A percentile compares a stretch with the other conserved stretches of the same genome.
These are phyloP conservation scores for Thalassiosira mediterranea DNA, from an alignment of 352 stramenopile genomes.

Conservation along the genomic window DNA sequence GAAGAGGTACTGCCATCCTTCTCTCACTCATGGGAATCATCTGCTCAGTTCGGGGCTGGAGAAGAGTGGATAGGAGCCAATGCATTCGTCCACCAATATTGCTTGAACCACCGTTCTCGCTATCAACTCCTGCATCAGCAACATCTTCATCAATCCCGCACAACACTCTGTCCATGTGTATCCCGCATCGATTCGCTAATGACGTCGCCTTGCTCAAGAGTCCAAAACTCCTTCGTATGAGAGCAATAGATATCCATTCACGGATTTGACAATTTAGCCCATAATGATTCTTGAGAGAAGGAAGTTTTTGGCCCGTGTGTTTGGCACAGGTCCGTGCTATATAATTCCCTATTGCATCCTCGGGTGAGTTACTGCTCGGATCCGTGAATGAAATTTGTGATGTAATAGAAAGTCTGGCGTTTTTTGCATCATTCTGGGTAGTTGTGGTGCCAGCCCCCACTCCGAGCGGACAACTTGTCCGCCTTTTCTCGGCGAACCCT, in stretches of 20 bases:
- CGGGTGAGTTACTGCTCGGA: no score
- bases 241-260: constrained; percentile 24
- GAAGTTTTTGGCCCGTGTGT: constrained; percentile 1
- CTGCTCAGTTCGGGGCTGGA: constrained; percentile 1
- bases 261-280: constrained; percentile 27
- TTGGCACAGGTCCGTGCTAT: constrained; percentile 1
- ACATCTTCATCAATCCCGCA: constrained; percentile 1
- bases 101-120: background rate
- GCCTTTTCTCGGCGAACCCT: no score
- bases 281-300: constrained; percentile 28
- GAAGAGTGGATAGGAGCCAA: constrained; percentile 13
- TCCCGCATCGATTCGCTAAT: constrained; percentile 21
- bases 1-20: constrained; percentile 6
- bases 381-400: constrained; percentile 23
- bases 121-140: background rate
- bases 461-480: background rate
- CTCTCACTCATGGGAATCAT: constrained; percentile 1
- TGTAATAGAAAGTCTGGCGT: background rate
- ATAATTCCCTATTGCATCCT: constrained; percentile 11
- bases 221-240: constrained; percentile 20
- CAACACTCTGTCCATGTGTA: constrained; percentile 30
- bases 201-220: constrained; percentile 19
- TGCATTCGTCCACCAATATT: constrained; percentile 15
- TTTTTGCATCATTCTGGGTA: background rate
- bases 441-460: background rate